Conservation (phyloP, 345 rosid genomes). For the Eucalyptus shirleyi region DNA sequence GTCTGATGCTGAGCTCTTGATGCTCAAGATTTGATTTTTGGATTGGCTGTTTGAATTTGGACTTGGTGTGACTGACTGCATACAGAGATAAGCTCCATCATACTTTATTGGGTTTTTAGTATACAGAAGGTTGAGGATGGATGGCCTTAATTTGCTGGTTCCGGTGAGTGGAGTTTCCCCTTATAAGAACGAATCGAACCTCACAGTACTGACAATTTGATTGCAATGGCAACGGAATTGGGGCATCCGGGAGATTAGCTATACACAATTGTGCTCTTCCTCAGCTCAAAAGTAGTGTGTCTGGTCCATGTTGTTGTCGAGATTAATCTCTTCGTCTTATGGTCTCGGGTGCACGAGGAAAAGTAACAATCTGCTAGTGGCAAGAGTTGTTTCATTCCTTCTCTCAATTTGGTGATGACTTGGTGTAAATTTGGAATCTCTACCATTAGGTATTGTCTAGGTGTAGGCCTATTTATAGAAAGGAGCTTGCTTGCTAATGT, state of each 20-base stretch:
- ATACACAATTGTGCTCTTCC: not conserved
- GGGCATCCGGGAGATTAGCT: not conserved
- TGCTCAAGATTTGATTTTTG: not conserved
- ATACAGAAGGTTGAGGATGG: not conserved
- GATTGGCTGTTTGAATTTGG: not conserved
- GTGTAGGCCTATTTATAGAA: not conserved
- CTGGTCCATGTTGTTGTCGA: not conserved
- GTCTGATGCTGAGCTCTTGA: not conserved
- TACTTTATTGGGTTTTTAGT: not conserved
- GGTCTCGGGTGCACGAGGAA: not conserved
- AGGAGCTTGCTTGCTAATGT: not conserved
- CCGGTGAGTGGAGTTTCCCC: not conserved
- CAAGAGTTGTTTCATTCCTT: not conserved
- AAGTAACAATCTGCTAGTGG: not conserved
- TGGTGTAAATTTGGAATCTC: not conserved
- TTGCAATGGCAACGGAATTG: not conserved
- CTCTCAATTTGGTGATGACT: not conserved
- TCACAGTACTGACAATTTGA: not conserved
- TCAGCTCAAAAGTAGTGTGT: not conserved
- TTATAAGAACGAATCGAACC: not conserved
- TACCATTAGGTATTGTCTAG: not conserved
- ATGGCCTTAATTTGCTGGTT: not conserved
- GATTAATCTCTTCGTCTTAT: not conserved
- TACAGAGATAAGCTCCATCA: not conserved
- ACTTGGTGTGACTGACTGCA: not conserved